Evolutionary conservation across 176 grass and related monocot genomes (phyloP).

Genomic region (Saccharum officinarum): DNA sequence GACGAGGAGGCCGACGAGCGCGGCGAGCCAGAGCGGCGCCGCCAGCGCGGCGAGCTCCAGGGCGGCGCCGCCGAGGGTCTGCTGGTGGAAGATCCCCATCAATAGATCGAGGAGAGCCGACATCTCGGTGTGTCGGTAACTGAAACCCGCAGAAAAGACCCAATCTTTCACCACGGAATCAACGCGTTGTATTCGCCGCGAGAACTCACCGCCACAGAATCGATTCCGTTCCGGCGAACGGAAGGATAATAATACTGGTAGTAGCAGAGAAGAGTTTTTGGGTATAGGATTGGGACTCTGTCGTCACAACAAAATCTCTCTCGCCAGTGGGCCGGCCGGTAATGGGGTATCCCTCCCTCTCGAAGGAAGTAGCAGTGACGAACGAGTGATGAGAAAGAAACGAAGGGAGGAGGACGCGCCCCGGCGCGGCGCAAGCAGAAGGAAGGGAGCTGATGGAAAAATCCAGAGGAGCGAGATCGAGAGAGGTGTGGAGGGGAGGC

Average conservation of each 20-base stretch:
- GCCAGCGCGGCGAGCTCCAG: slow-evolving; percentile 60
- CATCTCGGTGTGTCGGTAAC: slow-evolving; percentile 12
- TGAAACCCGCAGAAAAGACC: not conserved
- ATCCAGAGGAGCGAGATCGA: not conserved
- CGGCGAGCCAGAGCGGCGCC: slow-evolving; percentile 74
- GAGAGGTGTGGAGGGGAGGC: not conserved
- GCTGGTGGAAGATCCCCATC: slow-evolving; percentile 46
- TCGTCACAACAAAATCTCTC: not conserved
- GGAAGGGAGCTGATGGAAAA: not conserved
- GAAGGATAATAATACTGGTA: not conserved
- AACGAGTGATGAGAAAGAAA: not conserved
- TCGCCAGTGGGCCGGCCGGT: no score
- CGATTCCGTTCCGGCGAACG: not conserved
- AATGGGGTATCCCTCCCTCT: not conserved
- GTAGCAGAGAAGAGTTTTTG: not conserved
- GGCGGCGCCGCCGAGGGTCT: slow-evolving; percentile 45
- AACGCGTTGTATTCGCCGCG: not conserved
- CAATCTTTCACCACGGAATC: not conserved
- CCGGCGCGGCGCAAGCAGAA: not conserved
- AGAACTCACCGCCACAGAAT: not conserved
- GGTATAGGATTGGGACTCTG: not conserved
- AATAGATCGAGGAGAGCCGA: slow-evolving; percentile 56
- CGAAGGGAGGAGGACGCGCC: not conserved
- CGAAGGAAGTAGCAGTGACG: not conserved
- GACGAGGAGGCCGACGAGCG: slow-evolving; percentile 59